These are phyloP conservation scores for Helotiales sp. DNA, from an alignment of 2,329 filamentous ascomycete genomes.

Conservation along the genomic window DNA sequence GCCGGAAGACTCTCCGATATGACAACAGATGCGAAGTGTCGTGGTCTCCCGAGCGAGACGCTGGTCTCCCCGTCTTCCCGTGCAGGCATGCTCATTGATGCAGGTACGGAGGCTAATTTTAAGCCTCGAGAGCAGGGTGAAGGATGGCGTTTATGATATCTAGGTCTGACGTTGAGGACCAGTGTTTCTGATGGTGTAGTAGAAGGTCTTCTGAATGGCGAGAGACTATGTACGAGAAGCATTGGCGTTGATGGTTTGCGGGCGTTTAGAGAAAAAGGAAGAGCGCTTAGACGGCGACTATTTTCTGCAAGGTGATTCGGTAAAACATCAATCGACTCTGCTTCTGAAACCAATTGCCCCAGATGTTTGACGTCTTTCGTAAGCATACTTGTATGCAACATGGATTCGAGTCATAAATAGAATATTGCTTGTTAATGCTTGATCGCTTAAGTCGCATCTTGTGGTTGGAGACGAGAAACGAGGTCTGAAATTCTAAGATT, in stretches of 20 bases:
- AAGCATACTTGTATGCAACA: not conserved
- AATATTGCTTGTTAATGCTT: not conserved
- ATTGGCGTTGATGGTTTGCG: conserved; percentile 10
- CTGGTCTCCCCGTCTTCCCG: conserved; percentile 16
- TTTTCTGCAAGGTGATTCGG: conserved; percentile 10
- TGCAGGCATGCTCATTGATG: conserved; percentile 19
- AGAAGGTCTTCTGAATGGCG: conserved; percentile 20
- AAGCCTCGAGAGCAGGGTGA: conserved; percentile 9
- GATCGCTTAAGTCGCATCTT: not conserved
- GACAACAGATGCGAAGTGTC: conserved; percentile 2
- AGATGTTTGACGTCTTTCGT: not conserved
- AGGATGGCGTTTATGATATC: not conserved
- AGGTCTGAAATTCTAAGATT: too few species aligned
- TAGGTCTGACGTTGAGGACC: conserved; percentile 17
- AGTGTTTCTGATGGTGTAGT: conserved; percentile 22
- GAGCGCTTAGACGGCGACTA: conserved; percentile 26
- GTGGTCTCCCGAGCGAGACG: conserved; percentile 26
- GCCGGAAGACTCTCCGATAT: conserved; percentile 13
- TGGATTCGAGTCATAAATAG: not conserved
- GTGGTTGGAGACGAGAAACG: too few species aligned
- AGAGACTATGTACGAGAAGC: conserved; percentile 7
- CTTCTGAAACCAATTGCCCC: conserved; percentile 2
- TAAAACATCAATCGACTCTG: conserved; percentile 5
- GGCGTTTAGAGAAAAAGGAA: conserved; percentile 22
- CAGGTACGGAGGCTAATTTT: conserved; percentile 22